Conservation (phyloP, 306 rosid genomes). For the Glycine latifolia region DNA sequence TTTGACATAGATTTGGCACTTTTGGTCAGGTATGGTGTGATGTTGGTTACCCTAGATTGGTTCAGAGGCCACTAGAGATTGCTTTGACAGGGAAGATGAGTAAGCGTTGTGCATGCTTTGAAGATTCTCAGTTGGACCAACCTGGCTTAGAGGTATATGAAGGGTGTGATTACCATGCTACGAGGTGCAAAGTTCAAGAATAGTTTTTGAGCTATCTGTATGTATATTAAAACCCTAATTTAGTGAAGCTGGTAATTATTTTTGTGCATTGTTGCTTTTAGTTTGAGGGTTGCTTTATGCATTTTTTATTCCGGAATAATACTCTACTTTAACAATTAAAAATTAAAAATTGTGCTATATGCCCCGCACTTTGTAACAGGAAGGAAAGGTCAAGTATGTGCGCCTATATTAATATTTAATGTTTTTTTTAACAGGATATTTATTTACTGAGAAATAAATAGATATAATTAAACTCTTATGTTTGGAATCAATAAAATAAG, state of each 20-base stretch:
- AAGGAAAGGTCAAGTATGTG: too few species aligned
- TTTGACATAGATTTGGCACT: slow-evolving; percentile 22
- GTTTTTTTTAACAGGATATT: background rate
- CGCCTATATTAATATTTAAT: background rate
- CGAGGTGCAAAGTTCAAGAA: slow-evolving; percentile 63
- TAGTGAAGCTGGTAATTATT: slow-evolving; percentile 20
- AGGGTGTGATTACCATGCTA: slow-evolving; percentile 78
- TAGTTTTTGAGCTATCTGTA: background rate
- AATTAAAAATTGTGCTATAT: background rate
- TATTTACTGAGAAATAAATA: background rate
- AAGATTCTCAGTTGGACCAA: slow-evolving; percentile 73
- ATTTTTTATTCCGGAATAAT: background rate
- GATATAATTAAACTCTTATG: background rate
- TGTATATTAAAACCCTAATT: slow-evolving; percentile 36
- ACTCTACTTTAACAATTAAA: background rate
- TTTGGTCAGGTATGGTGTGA: slow-evolving; percentile 91
- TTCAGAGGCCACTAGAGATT: slow-evolving; percentile 86
- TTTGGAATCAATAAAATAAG: too few species aligned
- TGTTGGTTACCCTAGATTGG: slow-evolving; percentile 81
- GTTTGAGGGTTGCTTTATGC: background rate
- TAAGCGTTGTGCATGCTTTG: slow-evolving; percentile 90
- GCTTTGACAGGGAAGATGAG: slow-evolving; percentile 93
- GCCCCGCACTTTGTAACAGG: too few species aligned
- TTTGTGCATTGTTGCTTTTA: background rate
- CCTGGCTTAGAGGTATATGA: slow-evolving; percentile 79